These are phyloP conservation scores for Pyrenula aspistea DNA, from an alignment of 495 filamentous ascomycete species.

Conservation along the genomic window DNA sequence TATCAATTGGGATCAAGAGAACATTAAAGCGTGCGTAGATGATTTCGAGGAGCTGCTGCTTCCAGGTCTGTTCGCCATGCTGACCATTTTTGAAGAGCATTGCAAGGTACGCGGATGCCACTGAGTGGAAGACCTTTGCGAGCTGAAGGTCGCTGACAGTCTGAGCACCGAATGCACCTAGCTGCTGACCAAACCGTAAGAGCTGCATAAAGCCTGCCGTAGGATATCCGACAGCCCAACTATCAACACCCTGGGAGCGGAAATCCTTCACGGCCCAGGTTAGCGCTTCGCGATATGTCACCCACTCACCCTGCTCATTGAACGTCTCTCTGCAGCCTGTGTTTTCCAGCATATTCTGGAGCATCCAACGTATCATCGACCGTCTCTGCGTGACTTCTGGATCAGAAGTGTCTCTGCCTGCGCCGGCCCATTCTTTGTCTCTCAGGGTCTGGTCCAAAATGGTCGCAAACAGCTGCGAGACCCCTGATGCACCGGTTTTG, in stretches of 20 bases:
- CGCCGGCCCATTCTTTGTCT: constrained; percentile 19
- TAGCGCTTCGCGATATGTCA: too few species aligned
- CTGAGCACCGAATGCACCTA: neutral
- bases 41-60: constrained; percentile 4
- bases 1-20: constrained; percentile 9
- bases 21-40: constrained; percentile 16
- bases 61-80: constrained; percentile 2
- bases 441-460: constrained; percentile 17
- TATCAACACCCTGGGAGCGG: constrained; percentile 7
- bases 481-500: constrained; percentile 9
- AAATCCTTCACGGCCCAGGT: constrained; percentile 10
- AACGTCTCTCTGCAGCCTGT: too few species aligned
- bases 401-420: constrained; percentile 7
- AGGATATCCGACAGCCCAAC: constrained; percentile 23
- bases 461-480: constrained; percentile 20
- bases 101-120: constrained; percentile 1
- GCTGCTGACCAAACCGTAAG: constrained; percentile 3
- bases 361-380: constrained; percentile 13
- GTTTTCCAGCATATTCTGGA: constrained; percentile 11
- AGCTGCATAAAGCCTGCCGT: constrained; percentile 17
- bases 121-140: constrained; percentile 6
- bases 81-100: constrained; percentile 2
- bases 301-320: too few species aligned
- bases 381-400: constrained; percentile 13
- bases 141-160: neutral